These are phyloP conservation scores for Puccinia polysora DNA, from an alignment of 1,284 basidiomycete genomes.

Conservation along the genomic window DNA sequence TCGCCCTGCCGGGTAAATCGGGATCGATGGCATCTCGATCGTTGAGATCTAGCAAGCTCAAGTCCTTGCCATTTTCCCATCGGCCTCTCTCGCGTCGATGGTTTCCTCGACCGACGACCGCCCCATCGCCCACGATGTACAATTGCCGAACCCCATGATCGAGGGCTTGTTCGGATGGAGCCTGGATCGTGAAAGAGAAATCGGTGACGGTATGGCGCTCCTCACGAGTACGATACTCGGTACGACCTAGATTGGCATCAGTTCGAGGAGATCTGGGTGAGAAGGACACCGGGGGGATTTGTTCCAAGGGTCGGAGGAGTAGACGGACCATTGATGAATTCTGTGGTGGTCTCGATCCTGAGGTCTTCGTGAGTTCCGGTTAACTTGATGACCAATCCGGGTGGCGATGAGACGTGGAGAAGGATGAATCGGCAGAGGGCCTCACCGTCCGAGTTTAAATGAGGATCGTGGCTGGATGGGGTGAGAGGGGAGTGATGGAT, in stretches of 20 bases:
- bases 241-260: slow-evolving; percentile 12
- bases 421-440: slow-evolving; percentile 37
- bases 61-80: slow-evolving; percentile 34
- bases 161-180: slow-evolving; percentile 5
- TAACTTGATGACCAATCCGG: slow-evolving; percentile 23
- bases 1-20: not conserved
- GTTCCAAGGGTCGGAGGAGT: not conserved
- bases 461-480: slow-evolving; percentile 16
- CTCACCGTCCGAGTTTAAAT: slow-evolving; percentile 30
- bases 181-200: slow-evolving; percentile 25
- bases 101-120: slow-evolving; percentile 28
- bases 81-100: slow-evolving; percentile 14
- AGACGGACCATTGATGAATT: slow-evolving; percentile 19
- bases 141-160: slow-evolving; percentile 12
- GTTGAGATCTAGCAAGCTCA: not conserved
- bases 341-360: slow-evolving; percentile 23
- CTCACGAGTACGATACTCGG: slow-evolving; percentile 28
- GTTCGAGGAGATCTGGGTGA: not conserved
- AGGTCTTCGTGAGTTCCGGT: slow-evolving; percentile 34
- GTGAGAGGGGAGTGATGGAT: not conserved
- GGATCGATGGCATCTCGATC: not conserved
- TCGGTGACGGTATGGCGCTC: slow-evolving; percentile 24
- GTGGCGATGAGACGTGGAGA: slow-evolving; percentile 25
- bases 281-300: not conserved
- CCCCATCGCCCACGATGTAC: slow-evolving; percentile 28